Conservation (phyloP, 192 early-diverging fungal genomes). For the Mortierella alpina region DNA sequence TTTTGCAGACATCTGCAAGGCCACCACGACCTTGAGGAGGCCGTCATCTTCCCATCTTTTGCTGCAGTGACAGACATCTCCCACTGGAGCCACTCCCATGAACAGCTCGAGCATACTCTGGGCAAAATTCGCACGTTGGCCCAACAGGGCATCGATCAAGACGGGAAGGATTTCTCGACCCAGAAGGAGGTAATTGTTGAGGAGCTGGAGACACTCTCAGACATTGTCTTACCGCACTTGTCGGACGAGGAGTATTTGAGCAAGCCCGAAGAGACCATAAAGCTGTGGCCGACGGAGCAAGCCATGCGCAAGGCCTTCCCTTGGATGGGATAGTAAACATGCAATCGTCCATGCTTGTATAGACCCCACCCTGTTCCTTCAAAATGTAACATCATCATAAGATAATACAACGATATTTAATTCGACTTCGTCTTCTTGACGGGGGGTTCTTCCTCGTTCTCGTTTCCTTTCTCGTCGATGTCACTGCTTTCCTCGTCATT, state of each 20-base stretch:
- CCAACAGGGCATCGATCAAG: conserved; percentile 39
- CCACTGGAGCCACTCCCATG: conserved; percentile 48
- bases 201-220: conserved; percentile 37
- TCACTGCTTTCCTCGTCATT: conserved; percentile 16
- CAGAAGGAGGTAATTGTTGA: conserved; percentile 22
- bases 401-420: neutral
- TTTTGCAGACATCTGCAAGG: conserved; percentile 46
- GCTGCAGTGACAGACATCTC: conserved; percentile 43
- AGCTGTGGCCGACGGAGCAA: conserved; percentile 46
- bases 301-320: conserved; percentile 43
- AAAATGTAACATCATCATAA: conserved; percentile 4
- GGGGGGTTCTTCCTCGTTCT: neutral
- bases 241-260: conserved; percentile 41
- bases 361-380: neutral
- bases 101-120: conserved; percentile 27
- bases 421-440: neutral
- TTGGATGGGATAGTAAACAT: conserved; percentile 26
- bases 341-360: too few relatives aligned
- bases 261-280: conserved; percentile 27
- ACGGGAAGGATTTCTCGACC: conserved; percentile 21
- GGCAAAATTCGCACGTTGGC: conserved; percentile 40
- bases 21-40: conserved; percentile 50
- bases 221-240: conserved; percentile 49
- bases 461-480: conserved; percentile 1
- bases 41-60: conserved; percentile 38